These are phyloP conservation scores for Xylaria telfairii DNA, from an alignment of 495 filamentous ascomycete species.

Conservation along the genomic window DNA sequence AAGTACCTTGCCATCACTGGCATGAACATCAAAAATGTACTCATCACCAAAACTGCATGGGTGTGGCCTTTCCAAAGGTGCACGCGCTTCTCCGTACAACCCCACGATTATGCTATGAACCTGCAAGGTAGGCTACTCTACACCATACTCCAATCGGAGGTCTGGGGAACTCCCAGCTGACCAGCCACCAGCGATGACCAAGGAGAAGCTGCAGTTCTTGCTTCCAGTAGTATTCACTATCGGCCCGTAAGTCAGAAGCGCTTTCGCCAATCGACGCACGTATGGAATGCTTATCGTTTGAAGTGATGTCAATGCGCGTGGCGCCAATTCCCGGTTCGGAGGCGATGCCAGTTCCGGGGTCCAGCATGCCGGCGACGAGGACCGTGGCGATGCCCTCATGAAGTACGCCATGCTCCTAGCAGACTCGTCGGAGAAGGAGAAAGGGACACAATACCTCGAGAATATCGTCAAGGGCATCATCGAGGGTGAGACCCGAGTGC, in stretches of 20 bases:
- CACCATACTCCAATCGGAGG: constrained; percentile 7
- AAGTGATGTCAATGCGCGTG: constrained; percentile 62
- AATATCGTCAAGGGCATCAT: constrained; percentile 90
- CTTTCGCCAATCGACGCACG: not conserved
- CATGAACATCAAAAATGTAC: constrained; percentile 70
- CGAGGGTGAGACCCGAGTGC: constrained; percentile 80
- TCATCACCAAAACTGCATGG: constrained; percentile 75
- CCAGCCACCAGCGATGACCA: constrained; percentile 68
- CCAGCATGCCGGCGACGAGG: constrained; percentile 46
- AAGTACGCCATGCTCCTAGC: constrained; percentile 82
- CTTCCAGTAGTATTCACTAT: constrained; percentile 86
- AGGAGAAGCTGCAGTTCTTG: constrained; percentile 79
- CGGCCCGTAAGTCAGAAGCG: constrained; percentile 56
- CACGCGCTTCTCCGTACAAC: constrained; percentile 64
- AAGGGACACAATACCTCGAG: constrained; percentile 70
- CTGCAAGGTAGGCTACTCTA: constrained; percentile 55
- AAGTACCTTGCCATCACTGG: constrained; percentile 82
- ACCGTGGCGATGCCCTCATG: constrained; percentile 62
- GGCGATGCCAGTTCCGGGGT: constrained; percentile 5
- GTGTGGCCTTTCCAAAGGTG: constrained; percentile 71
- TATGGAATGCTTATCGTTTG: constrained; percentile 11
- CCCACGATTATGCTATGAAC: constrained; percentile 76
- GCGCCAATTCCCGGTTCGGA: constrained; percentile 43
- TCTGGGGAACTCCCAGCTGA: not conserved
- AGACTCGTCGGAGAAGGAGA: constrained; percentile 47